Percentiles rank a stretch among this genome's conserved stretches.
These are phyloP conservation scores for Ustilago vetiveriae DNA, from an alignment of 1,284 basidiomycete genomes.

Conservation along the genomic window DNA sequence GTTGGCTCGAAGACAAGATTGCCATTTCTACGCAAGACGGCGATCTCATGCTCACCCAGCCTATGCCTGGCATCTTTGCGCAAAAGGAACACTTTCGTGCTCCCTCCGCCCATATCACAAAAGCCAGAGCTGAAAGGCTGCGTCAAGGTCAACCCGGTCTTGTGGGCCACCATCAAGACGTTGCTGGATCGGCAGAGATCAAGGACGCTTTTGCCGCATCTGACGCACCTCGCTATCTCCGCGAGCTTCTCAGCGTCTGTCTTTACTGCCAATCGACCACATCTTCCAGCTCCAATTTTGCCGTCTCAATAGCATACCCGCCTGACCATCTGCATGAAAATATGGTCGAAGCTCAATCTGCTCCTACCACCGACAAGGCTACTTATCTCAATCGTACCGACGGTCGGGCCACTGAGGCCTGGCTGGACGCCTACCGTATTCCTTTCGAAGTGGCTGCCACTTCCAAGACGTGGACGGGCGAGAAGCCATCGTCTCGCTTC, in stretches of 20 bases:
- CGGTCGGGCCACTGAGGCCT: conserved; percentile 36
- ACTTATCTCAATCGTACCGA: conserved; percentile 35
- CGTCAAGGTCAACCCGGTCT: background rate
- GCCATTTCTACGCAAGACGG: conserved; percentile 18
- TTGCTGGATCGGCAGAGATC: background rate
- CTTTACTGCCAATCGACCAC: conserved; percentile 17
- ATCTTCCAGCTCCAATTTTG: conserved; percentile 11
- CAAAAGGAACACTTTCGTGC: conserved; percentile 32
- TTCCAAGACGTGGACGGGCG: conserved; percentile 45
- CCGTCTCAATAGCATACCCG: conserved; percentile 35
- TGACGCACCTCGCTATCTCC: conserved; percentile 32
- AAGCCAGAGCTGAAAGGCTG: conserved; percentile 6
- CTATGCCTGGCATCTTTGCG: conserved; percentile 38
- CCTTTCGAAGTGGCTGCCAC: conserved; percentile 28
- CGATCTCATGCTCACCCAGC: conserved; percentile 26
- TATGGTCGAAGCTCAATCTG: conserved; percentile 22
- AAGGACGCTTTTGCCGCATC: conserved; percentile 22
- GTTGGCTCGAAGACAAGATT: conserved; percentile 75
- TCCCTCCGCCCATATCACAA: conserved; percentile 13
- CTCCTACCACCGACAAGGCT: conserved; percentile 10
- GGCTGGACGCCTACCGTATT: conserved; percentile 32
- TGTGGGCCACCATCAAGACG: background rate
- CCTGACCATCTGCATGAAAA: conserved; percentile 32
- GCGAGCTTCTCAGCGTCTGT: conserved; percentile 37
- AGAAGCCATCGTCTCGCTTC: conserved; percentile 26